Percentiles rank a stretch among this genome's conserved stretches.
Evolutionary conservation across 768 basidiomycete species (phyloP).

Genomic region (Tephrocybe rancida): DNA sequence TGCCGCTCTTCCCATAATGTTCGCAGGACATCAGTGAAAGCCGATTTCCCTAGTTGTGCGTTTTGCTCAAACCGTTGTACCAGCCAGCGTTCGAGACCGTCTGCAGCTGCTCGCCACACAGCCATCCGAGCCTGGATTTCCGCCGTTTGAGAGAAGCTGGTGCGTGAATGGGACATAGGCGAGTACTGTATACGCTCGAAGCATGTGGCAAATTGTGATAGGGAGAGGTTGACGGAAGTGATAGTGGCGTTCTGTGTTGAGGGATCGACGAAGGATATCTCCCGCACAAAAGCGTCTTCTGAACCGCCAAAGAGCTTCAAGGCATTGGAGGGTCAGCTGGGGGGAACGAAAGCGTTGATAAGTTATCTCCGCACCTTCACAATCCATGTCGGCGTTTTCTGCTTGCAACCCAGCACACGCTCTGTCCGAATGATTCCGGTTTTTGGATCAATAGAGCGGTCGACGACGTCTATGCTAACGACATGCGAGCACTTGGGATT

Average conservation of each 20-base stretch:
- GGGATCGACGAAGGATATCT: constrained; percentile 93
- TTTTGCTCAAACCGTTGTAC: constrained; percentile 91
- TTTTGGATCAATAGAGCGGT: constrained; percentile 78
- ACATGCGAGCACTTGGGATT: constrained; percentile 92
- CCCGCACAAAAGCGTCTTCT: constrained; percentile 92
- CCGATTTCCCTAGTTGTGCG: constrained; percentile 85
- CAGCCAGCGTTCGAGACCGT: constrained; percentile 84
- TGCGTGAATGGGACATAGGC: constrained; percentile 64
- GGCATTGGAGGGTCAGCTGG: constrained; percentile 15
- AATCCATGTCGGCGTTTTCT: constrained; percentile 90
- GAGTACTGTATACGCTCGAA: constrained; percentile 88
- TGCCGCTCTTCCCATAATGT: constrained; percentile 78
- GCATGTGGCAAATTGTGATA: constrained; percentile 94
- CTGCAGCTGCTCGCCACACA: constrained; percentile 80
- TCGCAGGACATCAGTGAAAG: constrained; percentile 87
- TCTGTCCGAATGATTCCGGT: constrained; percentile 94
- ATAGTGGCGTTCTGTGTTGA: constrained; percentile 77
- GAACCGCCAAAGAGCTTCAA: constrained; percentile 86
- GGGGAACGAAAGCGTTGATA: background rate
- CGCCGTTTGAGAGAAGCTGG: constrained; percentile 86
- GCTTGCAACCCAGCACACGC: constrained; percentile 87
- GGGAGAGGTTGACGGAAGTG: constrained; percentile 89
- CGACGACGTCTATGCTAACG: constrained; percentile 83
- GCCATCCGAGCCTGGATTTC: constrained; percentile 85
- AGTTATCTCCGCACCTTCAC: constrained; percentile 67